phyloP scores from a whole-genome alignment of 805 yeast genomes.

The Metschnikowia peoriensis region DNA sequence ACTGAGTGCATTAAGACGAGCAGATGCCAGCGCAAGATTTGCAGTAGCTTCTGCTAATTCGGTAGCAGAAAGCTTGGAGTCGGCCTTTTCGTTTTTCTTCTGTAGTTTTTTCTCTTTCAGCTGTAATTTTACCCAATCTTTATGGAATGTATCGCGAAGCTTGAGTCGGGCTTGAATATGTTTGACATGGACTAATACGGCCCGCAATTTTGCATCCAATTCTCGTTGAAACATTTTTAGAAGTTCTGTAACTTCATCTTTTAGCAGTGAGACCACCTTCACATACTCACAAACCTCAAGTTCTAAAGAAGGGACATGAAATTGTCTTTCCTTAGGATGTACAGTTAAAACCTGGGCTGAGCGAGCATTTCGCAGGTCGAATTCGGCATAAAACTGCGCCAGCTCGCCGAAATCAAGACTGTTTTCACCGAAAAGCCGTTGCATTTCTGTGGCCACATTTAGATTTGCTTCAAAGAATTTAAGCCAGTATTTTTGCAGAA shows the following conservation, averaged over 20 bases:
- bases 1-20: slow-evolving; percentile 31
- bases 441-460: slow-evolving; percentile 29
- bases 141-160: slow-evolving; percentile 44
- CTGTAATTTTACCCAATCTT: slow-evolving; percentile 38
- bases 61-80: slow-evolving; percentile 38
- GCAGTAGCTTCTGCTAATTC: slow-evolving; percentile 26
- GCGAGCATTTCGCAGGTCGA: slow-evolving; percentile 21
- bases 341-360: slow-evolving; percentile 26
- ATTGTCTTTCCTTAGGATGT: slow-evolving; percentile 38
- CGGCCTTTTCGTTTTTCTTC: slow-evolving; percentile 19
- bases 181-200: slow-evolving; percentile 38
- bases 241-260: slow-evolving; percentile 15
- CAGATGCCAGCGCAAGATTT: slow-evolving; percentile 28
- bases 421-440: slow-evolving; percentile 30
- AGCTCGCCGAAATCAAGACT: slow-evolving; percentile 38
- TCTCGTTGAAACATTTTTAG: slow-evolving; percentile 28
- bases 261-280: slow-evolving; percentile 19
- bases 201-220: slow-evolving; percentile 34
- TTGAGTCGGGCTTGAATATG: slow-evolving; percentile 39
- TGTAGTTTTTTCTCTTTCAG: slow-evolving; percentile 38
- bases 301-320: slow-evolving; percentile 14
- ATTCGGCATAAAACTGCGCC: slow-evolving; percentile 28
- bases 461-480: slow-evolving; percentile 32
- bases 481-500: slow-evolving; percentile 28
- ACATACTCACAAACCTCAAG: slow-evolving; percentile 27